These are phyloP conservation scores for Ustilago hordei DNA, from an alignment of 1,284 basidiomycete species.

Conservation along the genomic window DNA sequence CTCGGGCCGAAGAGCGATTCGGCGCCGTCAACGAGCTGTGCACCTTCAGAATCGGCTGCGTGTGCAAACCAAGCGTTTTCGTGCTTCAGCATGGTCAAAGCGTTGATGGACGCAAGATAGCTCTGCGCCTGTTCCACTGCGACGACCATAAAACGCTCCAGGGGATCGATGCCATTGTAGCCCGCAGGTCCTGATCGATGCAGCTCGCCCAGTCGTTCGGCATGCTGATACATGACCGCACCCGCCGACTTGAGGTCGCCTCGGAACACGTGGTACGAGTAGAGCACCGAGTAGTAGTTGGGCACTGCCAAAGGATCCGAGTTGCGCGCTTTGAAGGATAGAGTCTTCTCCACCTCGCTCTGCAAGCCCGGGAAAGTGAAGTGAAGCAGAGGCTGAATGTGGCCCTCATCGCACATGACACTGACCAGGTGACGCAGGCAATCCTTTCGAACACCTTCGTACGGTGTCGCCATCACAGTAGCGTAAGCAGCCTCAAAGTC, in stretches of 20 bases:
- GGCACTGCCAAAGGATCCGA: constrained; percentile 87
- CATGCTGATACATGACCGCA: constrained; percentile 90
- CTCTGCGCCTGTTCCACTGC: constrained; percentile 80
- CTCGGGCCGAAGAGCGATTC: constrained; percentile 34
- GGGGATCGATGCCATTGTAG: constrained; percentile 24
- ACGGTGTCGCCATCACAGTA: constrained; percentile 57
- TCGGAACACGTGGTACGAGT: constrained; percentile 77
- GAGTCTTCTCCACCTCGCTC: constrained; percentile 86
- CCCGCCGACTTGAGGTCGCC: constrained; percentile 68
- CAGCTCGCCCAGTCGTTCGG: constrained; percentile 78
- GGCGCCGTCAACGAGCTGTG: constrained; percentile 20
- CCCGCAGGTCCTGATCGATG: constrained; percentile 17
- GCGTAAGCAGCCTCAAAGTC: constrained; percentile 57
- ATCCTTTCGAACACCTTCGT: constrained; percentile 85
- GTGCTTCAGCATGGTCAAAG: constrained; percentile 82
- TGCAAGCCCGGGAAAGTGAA: constrained; percentile 88
- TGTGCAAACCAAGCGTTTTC: constrained; percentile 85
- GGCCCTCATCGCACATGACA: constrained; percentile 90
- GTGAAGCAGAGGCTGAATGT: constrained; percentile 81
- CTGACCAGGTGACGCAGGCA: constrained; percentile 95
- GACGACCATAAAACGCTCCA: constrained; percentile 71
- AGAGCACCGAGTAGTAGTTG: constrained; percentile 91
- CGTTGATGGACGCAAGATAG: constrained; percentile 88
- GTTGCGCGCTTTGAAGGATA: constrained; percentile 94
- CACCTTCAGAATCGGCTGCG: constrained; percentile 33